phyloP scores from a whole-genome alignment of 257 asterid species.

The Anisodus acutangulus region DNA sequence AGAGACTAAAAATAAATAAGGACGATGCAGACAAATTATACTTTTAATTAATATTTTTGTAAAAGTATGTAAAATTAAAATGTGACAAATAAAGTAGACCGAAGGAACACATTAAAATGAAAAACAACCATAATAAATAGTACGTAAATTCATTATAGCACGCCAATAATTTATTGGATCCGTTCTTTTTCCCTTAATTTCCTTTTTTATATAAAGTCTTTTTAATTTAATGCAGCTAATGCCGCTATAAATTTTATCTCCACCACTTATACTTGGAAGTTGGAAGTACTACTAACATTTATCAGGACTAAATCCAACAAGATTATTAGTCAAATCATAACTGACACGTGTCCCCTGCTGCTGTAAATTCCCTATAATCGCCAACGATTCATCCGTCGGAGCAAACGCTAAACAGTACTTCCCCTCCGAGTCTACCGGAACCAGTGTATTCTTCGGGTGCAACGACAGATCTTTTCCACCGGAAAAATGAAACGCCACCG shows the following conservation, averaged over 20 bases:
- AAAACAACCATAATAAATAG: too few species aligned
- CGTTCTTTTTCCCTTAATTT: background rate
- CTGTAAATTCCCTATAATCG: slow-evolving; percentile 29
- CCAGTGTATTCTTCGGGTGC: background rate
- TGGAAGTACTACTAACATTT: slow-evolving; percentile 16
- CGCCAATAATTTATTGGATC: background rate
- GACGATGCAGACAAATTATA: too few species aligned
- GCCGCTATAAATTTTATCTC: background rate
- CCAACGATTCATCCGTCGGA: background rate
- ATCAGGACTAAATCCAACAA: slow-evolving; percentile 14
- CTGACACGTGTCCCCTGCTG: slow-evolving; percentile 29
- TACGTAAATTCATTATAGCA: background rate
- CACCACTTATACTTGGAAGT: too few species aligned
- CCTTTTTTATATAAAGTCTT: background rate
- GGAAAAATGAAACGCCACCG: slow-evolving; percentile 1
- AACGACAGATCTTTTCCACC: background rate
- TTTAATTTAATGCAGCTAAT: slow-evolving; percentile 5
- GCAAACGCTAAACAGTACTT: slow-evolving; percentile 31
- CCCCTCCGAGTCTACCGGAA: slow-evolving; percentile 24
- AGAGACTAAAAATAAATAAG: too few species aligned
- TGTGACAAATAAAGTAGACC: too few species aligned
- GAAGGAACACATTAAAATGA: too few species aligned
- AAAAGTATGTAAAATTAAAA: too few species aligned
- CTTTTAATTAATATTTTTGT: too few species aligned
- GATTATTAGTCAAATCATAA: background rate